Evolutionary conservation across 2,329 filamentous ascomycete genomes (phyloP).

Genomic region (Penicillium palitans): DNA sequence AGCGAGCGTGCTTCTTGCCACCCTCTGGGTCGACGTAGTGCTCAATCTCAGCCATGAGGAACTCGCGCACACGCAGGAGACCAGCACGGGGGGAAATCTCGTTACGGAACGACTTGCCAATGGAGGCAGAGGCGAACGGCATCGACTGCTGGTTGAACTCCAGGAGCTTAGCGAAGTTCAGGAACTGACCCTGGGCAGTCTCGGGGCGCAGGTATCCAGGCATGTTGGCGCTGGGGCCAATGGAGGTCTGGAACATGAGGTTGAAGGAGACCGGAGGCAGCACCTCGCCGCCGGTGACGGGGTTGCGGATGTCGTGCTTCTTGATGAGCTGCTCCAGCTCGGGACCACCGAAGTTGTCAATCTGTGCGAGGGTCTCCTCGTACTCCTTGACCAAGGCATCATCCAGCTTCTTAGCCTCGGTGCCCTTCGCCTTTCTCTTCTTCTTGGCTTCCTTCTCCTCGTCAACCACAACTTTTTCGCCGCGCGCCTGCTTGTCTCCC

Average conservation of each 20-base stretch:
- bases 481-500: constrained; percentile 89
- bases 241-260: constrained; percentile 96
- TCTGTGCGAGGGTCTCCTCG: constrained; percentile 84
- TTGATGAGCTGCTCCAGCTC: constrained; percentile 84
- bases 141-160: constrained; percentile 94
- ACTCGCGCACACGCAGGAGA: constrained; percentile 90
- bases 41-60: constrained; percentile 98
- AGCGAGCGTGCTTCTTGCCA: constrained; percentile 91
- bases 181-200: constrained; percentile 96
- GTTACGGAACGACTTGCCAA: constrained; percentile 97
- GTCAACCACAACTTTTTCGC: constrained; percentile 65
- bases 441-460: constrained; percentile 83
- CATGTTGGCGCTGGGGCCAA: constrained; percentile 86
- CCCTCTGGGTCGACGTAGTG: constrained; percentile 94
- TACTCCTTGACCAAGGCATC: constrained; percentile 86
- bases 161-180: constrained; percentile 94
- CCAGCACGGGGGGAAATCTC: constrained; percentile 93
- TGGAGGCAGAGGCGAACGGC: constrained; percentile 95
- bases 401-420: constrained; percentile 79
- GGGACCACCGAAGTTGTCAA: constrained; percentile 90
- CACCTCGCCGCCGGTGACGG: constrained; percentile 73
- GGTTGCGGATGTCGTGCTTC: constrained; percentile 90
- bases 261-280: constrained; percentile 88
- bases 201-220: constrained; percentile 87
- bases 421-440: constrained; percentile 79